Percentiles rank a stretch among this genome's conserved stretches.
Evolutionary conservation across 2,329 filamentous ascomycete species (phyloP).

Genomic region (Fusarium sp.): DNA sequence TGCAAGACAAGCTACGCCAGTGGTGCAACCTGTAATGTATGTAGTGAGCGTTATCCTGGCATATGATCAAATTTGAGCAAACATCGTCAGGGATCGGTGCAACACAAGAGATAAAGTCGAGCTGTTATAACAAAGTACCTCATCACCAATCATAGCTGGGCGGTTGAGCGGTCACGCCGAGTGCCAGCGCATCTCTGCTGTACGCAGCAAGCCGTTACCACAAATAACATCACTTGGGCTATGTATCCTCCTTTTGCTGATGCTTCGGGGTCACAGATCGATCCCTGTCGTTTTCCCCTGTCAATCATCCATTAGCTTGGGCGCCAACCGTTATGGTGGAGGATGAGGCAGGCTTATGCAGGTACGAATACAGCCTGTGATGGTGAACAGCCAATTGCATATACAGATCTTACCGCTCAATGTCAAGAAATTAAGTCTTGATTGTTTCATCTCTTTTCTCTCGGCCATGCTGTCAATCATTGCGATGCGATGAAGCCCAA

Average conservation of each 20-base stretch:
- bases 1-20: constrained; percentile 28
- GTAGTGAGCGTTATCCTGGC: background rate
- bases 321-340: constrained; percentile 28
- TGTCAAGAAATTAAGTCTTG: background rate
- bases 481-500: constrained; percentile 5
- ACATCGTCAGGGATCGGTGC: constrained; percentile 9
- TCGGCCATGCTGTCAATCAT: background rate
- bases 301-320: constrained; percentile 12
- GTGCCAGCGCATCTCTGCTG: constrained; percentile 41
- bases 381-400: constrained; percentile 3
- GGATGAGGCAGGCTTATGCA: constrained; percentile 25
- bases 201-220: constrained; percentile 15
- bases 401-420: constrained; percentile 3
- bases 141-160: constrained; percentile 4
- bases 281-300: constrained; percentile 24
- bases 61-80: constrained; percentile 18
- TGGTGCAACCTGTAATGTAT: constrained; percentile 15
- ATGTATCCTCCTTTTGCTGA: background rate
- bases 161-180: constrained; percentile 17
- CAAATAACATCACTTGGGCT: constrained; percentile 2
- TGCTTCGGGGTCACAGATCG: background rate
- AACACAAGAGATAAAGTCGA: constrained; percentile 18
- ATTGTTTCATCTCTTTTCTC: constrained; percentile 27
- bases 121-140: constrained; percentile 5
- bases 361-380: constrained; percentile 22